phyloP scores from a whole-genome alignment of 371 early-diverging fungal species.

The Mucor plumbeus region DNA sequence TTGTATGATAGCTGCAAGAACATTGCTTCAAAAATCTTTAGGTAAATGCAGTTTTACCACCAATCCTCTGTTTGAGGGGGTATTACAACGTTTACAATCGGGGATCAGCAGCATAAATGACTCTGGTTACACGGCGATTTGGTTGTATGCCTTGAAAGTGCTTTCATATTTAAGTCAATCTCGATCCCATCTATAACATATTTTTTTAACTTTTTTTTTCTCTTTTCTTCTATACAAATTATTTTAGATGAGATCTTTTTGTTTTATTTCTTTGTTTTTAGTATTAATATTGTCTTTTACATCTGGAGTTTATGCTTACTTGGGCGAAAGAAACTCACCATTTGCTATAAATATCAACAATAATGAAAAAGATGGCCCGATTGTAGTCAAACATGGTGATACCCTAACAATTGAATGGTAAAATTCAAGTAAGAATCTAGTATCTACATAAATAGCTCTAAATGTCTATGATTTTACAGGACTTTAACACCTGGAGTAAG shows the following conservation, averaged over 20 bases:
- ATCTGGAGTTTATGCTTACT: not conserved
- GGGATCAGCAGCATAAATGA: not conserved
- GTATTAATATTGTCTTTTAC: not conserved
- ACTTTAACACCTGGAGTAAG: conserved; percentile 19
- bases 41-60: no score
- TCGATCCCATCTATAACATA: not conserved
- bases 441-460: no score
- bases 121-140: not conserved
- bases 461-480: conserved; percentile 5
- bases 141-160: no score
- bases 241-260: not conserved
- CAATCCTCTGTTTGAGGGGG: no score
- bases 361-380: not conserved
- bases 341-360: not conserved
- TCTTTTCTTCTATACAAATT: not conserved
- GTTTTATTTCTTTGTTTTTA: not conserved
- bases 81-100: not conserved
- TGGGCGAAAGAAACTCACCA: conserved; percentile 3
- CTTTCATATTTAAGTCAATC: not conserved
- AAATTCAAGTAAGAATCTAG: no score
- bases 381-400: conserved; percentile 11
- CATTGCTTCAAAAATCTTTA: no score
- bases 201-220: not conserved
- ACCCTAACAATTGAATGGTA: conserved; percentile 20
- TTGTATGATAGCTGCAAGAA: no score